Evolutionary conservation across 176 grass and related monocot species (phyloP), one percentile per base, ranked within the genome.

Genomic region (Paspalum notatum): DNA sequence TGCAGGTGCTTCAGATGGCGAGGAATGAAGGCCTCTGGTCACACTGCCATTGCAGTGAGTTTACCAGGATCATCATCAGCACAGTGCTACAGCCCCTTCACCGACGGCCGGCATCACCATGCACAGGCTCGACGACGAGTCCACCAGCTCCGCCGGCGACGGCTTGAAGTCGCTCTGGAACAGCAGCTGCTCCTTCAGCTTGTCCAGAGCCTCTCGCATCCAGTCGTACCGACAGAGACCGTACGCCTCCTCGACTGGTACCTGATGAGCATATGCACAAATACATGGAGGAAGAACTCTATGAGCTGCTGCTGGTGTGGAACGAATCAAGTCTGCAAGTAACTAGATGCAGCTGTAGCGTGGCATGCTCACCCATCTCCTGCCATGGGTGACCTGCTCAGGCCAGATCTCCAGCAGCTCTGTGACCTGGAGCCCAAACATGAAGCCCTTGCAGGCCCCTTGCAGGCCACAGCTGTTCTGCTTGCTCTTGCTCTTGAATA

Each of bases 401-500:
- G 90, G 90, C 93, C 90, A 96, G 40, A 54, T 86, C 12, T 92
- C 85, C 61, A 92, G 72, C 76, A 90, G 78, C 61, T 92, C 93
- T 12, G 90, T 90, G 49, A 89, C 93, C 73, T 96, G 59, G 5
- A 96, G 73, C 17, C 88, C 85, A 55, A 89, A 96, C 50, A 96
- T 86, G 85, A 79, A 86, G 54, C 93, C 93, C 76, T 90, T 96
- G 73, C 90, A 96, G 20, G 75, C 58, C 49, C 90, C 90, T 80
- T 89, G 71, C 14, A 46, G 32, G 39, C 87, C 86, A n/a, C 87
- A 55, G n/a, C 82, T 96, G 47, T 37, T 79, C 74, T 90, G 82
- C 7, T 79, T 88, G 82, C 87, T 91, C 87, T 96, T 96, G 82
- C 90, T 96, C 82, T 82, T 96, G 76, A 96, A 96, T 59, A 86